Base-by-base conservation (phyloP, 2,329 filamentous ascomycete species). In the Neoascochyta sp. region DNA sequence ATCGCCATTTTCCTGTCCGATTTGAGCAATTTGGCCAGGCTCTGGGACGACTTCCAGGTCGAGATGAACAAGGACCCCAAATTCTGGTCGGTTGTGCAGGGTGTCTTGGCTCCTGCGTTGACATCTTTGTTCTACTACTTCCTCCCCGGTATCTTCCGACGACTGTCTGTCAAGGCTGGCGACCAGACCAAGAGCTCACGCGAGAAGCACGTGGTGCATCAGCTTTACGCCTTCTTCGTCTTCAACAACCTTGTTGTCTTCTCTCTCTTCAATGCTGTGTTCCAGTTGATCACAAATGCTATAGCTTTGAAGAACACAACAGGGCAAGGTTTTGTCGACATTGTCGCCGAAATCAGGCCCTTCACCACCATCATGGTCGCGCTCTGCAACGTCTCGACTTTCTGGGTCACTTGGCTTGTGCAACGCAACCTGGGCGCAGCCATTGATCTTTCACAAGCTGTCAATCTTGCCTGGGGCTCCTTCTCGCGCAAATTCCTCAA, bases 221-320 rank as follows among this genome's bases (percentile, higher is more conserved):
- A 94, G 63, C 74, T 98, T 3, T 98, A 93, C 65, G 76, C 85
- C 11, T 98, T 98, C 68, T 98, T 98, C 64, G 78, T 95, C 29
- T 88, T 98, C 72, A 98, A 98, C 75, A 96, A 96, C 57, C 65
- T 98, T 32, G 70, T 98, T 45, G 81, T 96, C 35, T 96, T 96
- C 64, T 95, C 89, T 8, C 70, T 95, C 9, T 96, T 96, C 63
- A 86, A 85, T 24, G 80, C 86, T 2, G 66, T 88, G 10, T 95
- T 86, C 79, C 69, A 70, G 1, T 88, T 69, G 4, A 78, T 94
- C 20, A 38, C 32, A 22, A 38, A 30, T 24, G 35, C 35, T 9
- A 20, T 38, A 6, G 30, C 29, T 46, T 76, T 79, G 13, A 45
- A 47, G 1, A 54, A 8, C 86, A 83, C 80, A 63, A 27, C 81